phyloP scores from a whole-genome alignment of 2,329 filamentous ascomycete species.

The Talaromyces sp. region DNA sequence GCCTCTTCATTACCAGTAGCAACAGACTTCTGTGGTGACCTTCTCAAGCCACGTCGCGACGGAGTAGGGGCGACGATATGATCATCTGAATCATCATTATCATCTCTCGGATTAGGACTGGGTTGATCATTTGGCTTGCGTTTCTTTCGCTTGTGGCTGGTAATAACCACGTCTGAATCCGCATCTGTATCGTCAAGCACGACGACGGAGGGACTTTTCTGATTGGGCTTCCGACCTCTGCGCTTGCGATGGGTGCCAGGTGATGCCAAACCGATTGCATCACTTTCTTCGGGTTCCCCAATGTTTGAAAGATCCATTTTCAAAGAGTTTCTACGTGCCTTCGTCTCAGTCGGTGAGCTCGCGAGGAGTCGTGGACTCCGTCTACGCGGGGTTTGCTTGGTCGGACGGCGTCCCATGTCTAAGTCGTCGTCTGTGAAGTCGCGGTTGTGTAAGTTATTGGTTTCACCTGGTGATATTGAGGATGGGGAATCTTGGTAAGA shows the following conservation, averaged over 20 bases:
- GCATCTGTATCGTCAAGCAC: conserved; percentile 30
- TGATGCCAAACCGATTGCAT: conserved; percentile 28
- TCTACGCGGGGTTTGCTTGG: background rate
- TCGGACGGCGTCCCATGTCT: background rate
- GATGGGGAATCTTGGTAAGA: background rate
- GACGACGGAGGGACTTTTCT: conserved; percentile 20
- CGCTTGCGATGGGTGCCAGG: conserved; percentile 26
- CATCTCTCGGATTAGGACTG: background rate
- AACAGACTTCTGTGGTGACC: background rate
- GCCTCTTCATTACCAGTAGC: conserved; percentile 21
- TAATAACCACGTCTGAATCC: conserved; percentile 24
- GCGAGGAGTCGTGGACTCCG: conserved; percentile 8
- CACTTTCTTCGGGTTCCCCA: conserved; percentile 29
- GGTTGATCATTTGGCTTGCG: background rate
- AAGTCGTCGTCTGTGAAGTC: background rate
- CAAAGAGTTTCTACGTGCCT: conserved; percentile 15
- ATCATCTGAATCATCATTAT: conserved; percentile 6
- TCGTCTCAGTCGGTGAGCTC: background rate
- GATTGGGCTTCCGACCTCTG: conserved; percentile 23
- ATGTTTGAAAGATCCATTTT: conserved; percentile 18
- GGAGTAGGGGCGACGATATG: conserved; percentile 10
- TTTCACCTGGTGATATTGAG: background rate
- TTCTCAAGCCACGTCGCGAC: conserved; percentile 8
- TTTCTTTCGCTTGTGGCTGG: conserved; percentile 1
- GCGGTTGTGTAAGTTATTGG: background rate